Base-by-base conservation (phyloP, 148 eudicot genomes). In the Heliosperma pusillum region DNA sequence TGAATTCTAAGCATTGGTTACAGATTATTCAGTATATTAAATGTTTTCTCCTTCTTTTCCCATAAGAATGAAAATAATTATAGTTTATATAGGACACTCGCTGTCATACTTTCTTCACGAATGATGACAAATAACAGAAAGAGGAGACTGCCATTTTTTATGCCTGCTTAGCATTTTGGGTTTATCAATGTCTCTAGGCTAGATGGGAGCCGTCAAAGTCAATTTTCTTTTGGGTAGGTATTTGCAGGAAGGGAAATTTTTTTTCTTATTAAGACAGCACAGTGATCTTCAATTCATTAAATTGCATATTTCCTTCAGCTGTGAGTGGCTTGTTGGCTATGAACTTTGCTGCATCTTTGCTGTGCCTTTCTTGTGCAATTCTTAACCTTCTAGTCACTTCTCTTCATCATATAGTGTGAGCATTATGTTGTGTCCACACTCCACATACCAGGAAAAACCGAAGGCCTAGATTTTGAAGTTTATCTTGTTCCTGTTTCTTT, bases 121-220 rank as follows among this genome's bases (percentile, higher is more conserved):
- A 2, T 36, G 33, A 17, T 33, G 47, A 11, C 22, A 66, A 66
- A 27, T 5, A 17, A 27, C 7, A 17, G 10, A 64, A 64, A 36
- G 25, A 69, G n/a, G 72, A 44, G 57, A 69, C 22, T 44, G 36
- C 57, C 58, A 69, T 12, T 50, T 50, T 44, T 44, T 19, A 69
- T 69, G 33, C 20, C n/a, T 69, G 21, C 42, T 65, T 65, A 5
- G 69, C 21, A 65, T 65, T 9, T 17, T 63, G 69, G 24, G 7
- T 30, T 65, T 65, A 42, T 65, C 69, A 29, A 45, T 16, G 2
- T 64, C 68, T 64, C 68, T 29, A 19, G 10, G 2, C 69, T 17
- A 17, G 33, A 30, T 65, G 10, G 69, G 44, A 30, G 69, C 36
- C 42, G 5, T 65, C 5, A 29, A 30, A 17, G 44, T 60, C 33